Base-by-base conservation (phyloP, 202 grass and related monocot species). In the Musa balbisiana region DNA sequence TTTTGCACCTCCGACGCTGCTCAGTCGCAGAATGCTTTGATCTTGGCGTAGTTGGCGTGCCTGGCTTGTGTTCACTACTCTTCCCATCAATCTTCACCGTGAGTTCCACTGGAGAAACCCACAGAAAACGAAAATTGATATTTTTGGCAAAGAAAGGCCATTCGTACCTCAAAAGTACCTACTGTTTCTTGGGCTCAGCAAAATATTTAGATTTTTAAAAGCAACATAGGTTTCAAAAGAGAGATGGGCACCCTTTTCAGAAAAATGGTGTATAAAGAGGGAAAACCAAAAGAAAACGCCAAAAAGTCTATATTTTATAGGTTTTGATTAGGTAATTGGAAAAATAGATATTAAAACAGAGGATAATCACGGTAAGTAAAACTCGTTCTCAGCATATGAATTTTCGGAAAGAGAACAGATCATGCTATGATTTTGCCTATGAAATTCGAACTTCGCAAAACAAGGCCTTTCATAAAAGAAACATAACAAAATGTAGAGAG, bases 11-110 rank as follows among this genome's bases (percentile, higher is more conserved):
- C 71, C 84, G 84, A 21, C 84, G 79, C 68, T 86, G 84, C 67
- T 86, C 84, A 0, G 78, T 86, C n/a, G 84, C 84, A 63, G 84
- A 86, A 63, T 86, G 84, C 80, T 86, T 86, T 56, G 84, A 86
- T 75, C 80, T 77, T 0, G 84, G 80, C 24, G 84, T 82, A 23
- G 60, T 82, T 53, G 83, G 78, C 52, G 83, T 85, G 56, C 83
- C 72, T 49, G 62, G 75, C 62, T 78, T 86, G 50, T 75, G 80
- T 43, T 86, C 84, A 0, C 79, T 49, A 66, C 60, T 82, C 75
- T 75, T 86, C 51, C 84, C 80, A 55, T 86, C 84, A n/a, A 60
- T 5, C 24, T 69, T 82, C 51, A 70, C 69, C 11, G 20, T 51
- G 62, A 82, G 20, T 3, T 86, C 84, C 60, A 66, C 80, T 79